A percentile compares a stretch with the other conserved stretches of the same genome.
Evolutionary conservation across 2,329 filamentous ascomycete species (phyloP).

Genomic region (Fusarium sp.): DNA sequence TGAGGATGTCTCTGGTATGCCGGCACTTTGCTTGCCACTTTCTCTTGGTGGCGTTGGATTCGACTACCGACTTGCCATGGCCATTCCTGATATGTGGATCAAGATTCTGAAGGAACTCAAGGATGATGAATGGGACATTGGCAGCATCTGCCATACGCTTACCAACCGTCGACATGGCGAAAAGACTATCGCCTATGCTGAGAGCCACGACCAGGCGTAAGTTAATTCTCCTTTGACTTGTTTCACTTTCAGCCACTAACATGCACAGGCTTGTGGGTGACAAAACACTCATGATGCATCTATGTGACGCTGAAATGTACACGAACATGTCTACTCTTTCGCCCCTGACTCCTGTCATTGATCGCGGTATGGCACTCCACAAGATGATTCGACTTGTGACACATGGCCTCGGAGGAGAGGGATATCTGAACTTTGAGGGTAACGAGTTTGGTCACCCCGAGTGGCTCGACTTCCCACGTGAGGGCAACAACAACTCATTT

Average conservation of each 20-base stretch:
- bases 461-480: conserved; percentile 97
- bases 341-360: conserved; percentile 86
- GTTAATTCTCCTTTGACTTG: conserved; percentile 48
- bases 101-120: conserved; percentile 95
- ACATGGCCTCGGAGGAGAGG: conserved; percentile 90
- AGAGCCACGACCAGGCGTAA: conserved; percentile 97
- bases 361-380: conserved; percentile 90
- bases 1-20: conserved; percentile 98
- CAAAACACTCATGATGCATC: conserved; percentile 97
- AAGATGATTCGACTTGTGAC: conserved; percentile 98
- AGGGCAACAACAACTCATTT: conserved; percentile 91
- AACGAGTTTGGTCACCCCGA: conserved; percentile 99
- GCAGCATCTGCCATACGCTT: conserved; percentile 83
- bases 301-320: conserved; percentile 97
- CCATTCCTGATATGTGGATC: conserved; percentile 98
- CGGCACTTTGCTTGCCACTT: conserved; percentile 88
- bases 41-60: conserved; percentile 92
- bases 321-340: conserved; percentile 93
- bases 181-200: conserved; percentile 97
- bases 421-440: conserved; percentile 97
- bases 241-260: conserved; percentile 35
- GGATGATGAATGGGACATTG: conserved; percentile 93
- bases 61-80: conserved; percentile 97
- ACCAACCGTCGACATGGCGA: conserved; percentile 95
- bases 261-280: conserved; percentile 83